Percentiles rank a stretch among this genome's conserved stretches.
Conservation (phyloP, 1,284 basidiomycete genomes). For the Ustilago bromivora region DNA sequence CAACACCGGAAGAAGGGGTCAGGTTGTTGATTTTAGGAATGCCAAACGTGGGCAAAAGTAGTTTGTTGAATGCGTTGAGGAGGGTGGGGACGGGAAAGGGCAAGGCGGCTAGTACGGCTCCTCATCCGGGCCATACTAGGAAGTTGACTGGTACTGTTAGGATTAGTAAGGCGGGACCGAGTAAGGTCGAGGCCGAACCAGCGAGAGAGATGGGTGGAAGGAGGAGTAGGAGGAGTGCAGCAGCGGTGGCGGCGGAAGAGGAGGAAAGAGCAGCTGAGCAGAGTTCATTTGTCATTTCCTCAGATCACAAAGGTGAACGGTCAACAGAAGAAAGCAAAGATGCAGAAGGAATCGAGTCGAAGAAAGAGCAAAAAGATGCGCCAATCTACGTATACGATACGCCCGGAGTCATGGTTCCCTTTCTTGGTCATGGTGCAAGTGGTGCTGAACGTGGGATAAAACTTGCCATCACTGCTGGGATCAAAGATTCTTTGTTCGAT, state of each 20-base stretch:
- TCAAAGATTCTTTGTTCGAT: constrained; percentile 93
- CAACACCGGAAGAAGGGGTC: constrained; percentile 67
- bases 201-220: not conserved
- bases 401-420: constrained; percentile 96
- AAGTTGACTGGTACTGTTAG: constrained; percentile 68
- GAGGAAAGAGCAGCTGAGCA: not conserved
- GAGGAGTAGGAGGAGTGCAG: not conserved
- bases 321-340: not conserved
- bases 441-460: constrained; percentile 93
- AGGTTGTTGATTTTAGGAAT: constrained; percentile 76
- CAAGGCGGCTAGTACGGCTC: constrained; percentile 89
- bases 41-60: constrained; percentile 99
- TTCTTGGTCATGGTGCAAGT: constrained; percentile 83
- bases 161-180: constrained; percentile 56
- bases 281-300: constrained; percentile 11
- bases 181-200: constrained; percentile 27
- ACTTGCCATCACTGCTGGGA: constrained; percentile 91
- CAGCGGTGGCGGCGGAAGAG: not conserved
- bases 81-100: constrained; percentile 85
- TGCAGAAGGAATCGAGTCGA: constrained; percentile 79
- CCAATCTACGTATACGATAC: constrained; percentile 94
- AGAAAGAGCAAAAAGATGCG: constrained; percentile 77
- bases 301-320: not conserved
- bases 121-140: constrained; percentile 75
- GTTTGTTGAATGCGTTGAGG: constrained; percentile 89